Conservation (phyloP, 2,329 filamentous ascomycete genomes). For the Coniosporium tulheliwenetii region DNA sequence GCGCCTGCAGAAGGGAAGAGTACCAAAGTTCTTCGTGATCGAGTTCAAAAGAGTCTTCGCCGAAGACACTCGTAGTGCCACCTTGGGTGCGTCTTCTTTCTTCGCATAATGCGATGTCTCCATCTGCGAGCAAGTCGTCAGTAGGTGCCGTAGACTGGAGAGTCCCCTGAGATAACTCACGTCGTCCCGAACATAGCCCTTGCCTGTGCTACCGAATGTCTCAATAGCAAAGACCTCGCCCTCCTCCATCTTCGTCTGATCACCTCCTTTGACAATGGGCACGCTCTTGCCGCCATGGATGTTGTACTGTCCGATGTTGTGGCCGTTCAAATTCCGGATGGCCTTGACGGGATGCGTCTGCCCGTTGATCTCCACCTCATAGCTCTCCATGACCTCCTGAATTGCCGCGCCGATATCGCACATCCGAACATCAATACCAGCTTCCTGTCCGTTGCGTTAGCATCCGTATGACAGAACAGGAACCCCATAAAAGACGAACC, state of each 20-base stretch:
- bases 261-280: constrained; percentile 77
- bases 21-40: constrained; percentile 95
- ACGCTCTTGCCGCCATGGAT: constrained; percentile 91
- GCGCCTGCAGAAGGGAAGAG: constrained; percentile 75
- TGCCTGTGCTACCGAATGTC: constrained; percentile 88
- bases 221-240: constrained; percentile 91
- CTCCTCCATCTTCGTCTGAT: constrained; percentile 95
- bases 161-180: constrained; percentile 30
- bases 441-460: constrained; percentile 38
- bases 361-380: constrained; percentile 72
- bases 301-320: constrained; percentile 76
- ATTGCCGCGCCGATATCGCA: constrained; percentile 72
- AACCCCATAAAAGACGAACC: constrained; percentile 16
- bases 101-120: constrained; percentile 84
- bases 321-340: constrained; percentile 76
- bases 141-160: background rate
- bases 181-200: constrained; percentile 75
- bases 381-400: constrained; percentile 87
- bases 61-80: constrained; percentile 61
- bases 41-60: constrained; percentile 74
- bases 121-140: constrained; percentile 26
- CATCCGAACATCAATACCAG: constrained; percentile 81
- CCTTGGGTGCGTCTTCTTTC: constrained; percentile 54
- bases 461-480: background rate
- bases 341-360: constrained; percentile 66